Evolutionary conservation across 1,284 basidiomycete species (phyloP), one percentile per base, ranked within the genome.

Genomic region (Tetrapyrgos nigripes): DNA sequence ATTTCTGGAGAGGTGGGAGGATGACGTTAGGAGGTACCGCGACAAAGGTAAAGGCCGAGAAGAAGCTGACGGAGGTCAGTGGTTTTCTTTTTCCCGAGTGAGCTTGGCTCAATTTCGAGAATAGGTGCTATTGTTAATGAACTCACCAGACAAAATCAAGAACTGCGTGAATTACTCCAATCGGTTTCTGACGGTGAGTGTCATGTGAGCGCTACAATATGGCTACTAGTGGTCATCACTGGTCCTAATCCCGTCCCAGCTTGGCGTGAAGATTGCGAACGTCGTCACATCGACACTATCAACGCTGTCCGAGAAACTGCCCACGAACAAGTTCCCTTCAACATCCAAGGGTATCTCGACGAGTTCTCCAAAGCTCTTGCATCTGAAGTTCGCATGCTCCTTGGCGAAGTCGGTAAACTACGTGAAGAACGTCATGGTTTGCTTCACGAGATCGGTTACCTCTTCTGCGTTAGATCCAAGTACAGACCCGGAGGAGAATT

Each of bases 291-390:
- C 58, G 86, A 87, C 48, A 86, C 85, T 3, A 74, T 92, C 40
- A 77, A 79, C 2, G 84, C 84, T 43, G 84, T 92, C 37, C 79
- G 80, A 54, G 78, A 83, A 21, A 90, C 86, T 37, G 88, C 89
- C 0, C 77, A 85, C 58, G 84, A 89, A 64, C 88, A 88, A 71
- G 83, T 92, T 14, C 85, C 85, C 10, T 92, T 87, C 78, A 92
- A 92, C 61, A 84, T 92, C 4, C 87, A 90, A 79, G 83, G 83
- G 87, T 92, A 92, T 67, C 79, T 92, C 19, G 89, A 92, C 62
- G 89, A 92, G 57, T 93, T 93, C 72, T 92, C 89, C 70, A 89
- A 86, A 68, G 87, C 90, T 1, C 73, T 92, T 45, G 89, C 91
- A 4, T 79, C 81, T n/a, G 91, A 93, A 73, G 90, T 92, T 6